These are phyloP conservation scores for Phytomonas sp. DNA, from an alignment of 208 protist species.

Conservation along the genomic window DNA sequence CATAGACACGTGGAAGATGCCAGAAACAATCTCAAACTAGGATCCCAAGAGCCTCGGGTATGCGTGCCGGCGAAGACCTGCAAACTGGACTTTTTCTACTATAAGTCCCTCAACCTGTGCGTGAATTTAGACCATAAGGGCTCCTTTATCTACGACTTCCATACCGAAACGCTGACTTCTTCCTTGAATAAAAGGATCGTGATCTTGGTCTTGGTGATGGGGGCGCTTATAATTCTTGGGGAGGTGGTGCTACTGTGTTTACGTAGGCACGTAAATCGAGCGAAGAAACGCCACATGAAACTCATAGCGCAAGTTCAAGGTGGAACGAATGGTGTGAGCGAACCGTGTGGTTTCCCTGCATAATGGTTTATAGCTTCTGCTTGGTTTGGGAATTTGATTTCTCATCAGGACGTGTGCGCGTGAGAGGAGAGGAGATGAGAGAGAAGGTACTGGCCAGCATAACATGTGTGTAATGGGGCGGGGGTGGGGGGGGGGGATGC, in stretches of 20 bases:
- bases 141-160: slow-evolving; percentile 29
- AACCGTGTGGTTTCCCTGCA: too few relatives aligned
- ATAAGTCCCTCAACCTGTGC: slow-evolving; percentile 42
- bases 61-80: slow-evolving; percentile 20
- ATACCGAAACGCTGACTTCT: slow-evolving; percentile 36
- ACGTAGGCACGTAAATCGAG: slow-evolving; percentile 17
- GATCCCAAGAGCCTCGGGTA: not conserved
- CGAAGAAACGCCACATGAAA: slow-evolving; percentile 23
- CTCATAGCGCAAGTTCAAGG: slow-evolving; percentile 12
- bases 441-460: too few relatives aligned
- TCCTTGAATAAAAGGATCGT: slow-evolving; percentile 14
- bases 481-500: too few relatives aligned
- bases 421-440: too few relatives aligned
- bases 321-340: too few relatives aligned
- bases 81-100: slow-evolving; percentile 18
- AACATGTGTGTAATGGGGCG: too few relatives aligned
- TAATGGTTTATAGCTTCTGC: too few relatives aligned
- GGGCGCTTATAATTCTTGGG: slow-evolving; percentile 16
- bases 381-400: too few relatives aligned
- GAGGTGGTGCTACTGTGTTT: slow-evolving; percentile 37
- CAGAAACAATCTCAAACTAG: not conserved
- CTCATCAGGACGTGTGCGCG: too few relatives aligned
- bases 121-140: slow-evolving; percentile 19
- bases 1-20: not conserved
- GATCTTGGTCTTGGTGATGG: slow-evolving; percentile 18